Conservation (phyloP, 805 yeast genomes). For the Suhomyces canberraensis region DNA sequence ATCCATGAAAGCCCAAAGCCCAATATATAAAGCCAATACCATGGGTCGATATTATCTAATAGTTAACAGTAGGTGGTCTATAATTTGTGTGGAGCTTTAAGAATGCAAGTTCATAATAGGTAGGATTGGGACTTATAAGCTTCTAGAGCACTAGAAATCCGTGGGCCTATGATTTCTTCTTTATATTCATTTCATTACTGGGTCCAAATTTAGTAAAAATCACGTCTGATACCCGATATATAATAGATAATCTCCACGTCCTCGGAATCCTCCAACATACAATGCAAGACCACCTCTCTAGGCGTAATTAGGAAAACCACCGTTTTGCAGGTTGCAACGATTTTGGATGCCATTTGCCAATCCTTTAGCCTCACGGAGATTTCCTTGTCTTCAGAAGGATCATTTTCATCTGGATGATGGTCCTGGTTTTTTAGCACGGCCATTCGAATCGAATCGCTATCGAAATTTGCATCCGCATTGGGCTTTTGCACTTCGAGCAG, state of each 20-base stretch:
- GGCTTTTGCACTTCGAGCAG: constrained; percentile 44
- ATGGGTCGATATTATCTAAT: no score
- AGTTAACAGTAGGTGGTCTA: no score
- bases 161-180: no score
- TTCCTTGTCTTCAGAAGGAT: constrained; percentile 32
- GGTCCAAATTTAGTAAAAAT: background rate
- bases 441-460: constrained; percentile 21
- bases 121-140: no score
- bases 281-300: constrained; percentile 59
- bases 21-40: no score
- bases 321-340: constrained; percentile 60
- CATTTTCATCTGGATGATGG: constrained; percentile 13
- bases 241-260: constrained; percentile 65
- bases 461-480: constrained; percentile 11
- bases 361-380: constrained; percentile 56
- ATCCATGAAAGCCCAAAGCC: no score
- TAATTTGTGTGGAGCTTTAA: no score
- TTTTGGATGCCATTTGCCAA: constrained; percentile 64
- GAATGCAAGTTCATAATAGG: no score
- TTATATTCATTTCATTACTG: no score
- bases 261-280: constrained; percentile 61
- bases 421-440: constrained; percentile 13
- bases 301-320: constrained; percentile 58
- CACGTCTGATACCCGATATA: constrained; percentile 36
- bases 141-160: no score